Conservation (phyloP, 2,329 filamentous ascomycete species). For the Tolypocladium album region DNA sequence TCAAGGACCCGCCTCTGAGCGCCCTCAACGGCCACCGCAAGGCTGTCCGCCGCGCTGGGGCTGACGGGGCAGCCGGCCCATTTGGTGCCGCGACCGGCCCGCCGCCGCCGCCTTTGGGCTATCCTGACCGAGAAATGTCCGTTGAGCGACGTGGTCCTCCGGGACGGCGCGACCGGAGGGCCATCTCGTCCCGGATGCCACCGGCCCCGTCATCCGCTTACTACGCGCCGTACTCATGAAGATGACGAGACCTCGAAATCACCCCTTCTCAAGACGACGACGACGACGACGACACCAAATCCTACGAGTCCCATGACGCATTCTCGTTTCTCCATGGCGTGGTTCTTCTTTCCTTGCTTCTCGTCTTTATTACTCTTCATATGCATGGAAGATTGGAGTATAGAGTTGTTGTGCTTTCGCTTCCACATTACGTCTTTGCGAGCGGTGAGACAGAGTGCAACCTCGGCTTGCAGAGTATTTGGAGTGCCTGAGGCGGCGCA, state of each 20-base stretch:
- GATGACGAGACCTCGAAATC: background rate
- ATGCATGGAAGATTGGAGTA: background rate
- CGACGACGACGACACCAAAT: background rate
- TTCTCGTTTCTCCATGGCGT: background rate
- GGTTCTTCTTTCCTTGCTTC: background rate
- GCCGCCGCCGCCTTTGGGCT: conserved; percentile 1
- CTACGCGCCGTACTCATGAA: background rate
- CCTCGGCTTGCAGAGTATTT: background rate
- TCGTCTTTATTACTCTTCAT: background rate
- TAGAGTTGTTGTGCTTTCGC: background rate
- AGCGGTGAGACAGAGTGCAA: background rate
- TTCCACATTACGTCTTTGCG: background rate
- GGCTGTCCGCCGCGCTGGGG: conserved; percentile 26
- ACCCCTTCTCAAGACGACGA: background rate
- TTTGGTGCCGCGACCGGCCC: conserved; percentile 2
- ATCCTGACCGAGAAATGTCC: conserved; percentile 10
- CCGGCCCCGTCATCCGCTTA: background rate
- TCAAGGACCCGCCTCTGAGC: conserved; percentile 50
- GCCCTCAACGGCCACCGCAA: conserved; percentile 38
- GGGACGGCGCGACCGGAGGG: background rate
- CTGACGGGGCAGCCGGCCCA: conserved; percentile 21
- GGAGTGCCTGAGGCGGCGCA: background rate
- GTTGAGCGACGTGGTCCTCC: background rate
- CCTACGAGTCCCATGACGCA: background rate
- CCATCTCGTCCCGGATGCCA: background rate